Percentiles rank a stretch among this genome's conserved stretches.
These are phyloP conservation scores for Xylariaceae sp. DNA, from an alignment of 2,329 filamentous ascomycete species.

Conservation along the genomic window DNA sequence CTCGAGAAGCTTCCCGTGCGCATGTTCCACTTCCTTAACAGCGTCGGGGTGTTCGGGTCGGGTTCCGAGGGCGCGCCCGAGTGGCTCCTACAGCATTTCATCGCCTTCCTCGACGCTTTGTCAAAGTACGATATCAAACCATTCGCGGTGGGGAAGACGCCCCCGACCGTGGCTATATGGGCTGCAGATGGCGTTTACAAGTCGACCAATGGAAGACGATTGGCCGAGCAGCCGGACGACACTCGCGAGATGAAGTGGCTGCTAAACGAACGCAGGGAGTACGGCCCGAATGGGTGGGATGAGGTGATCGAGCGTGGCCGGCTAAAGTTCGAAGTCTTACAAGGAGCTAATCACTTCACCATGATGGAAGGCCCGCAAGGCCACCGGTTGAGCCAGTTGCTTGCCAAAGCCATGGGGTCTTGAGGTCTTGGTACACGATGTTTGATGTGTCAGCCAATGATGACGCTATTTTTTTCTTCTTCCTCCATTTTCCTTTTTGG, in stretches of 20 bases:
- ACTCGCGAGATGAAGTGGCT: slow-evolving; percentile 21
- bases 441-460: too few relatives aligned
- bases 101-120: slow-evolving; percentile 15
- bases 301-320: neutral
- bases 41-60: neutral
- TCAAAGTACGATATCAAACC: slow-evolving; percentile 5
- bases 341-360: slow-evolving; percentile 17
- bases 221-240: slow-evolving; percentile 8
- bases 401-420: too few relatives aligned
- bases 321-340: slow-evolving; percentile 4
- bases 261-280: slow-evolving; percentile 9
- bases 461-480: too few relatives aligned
- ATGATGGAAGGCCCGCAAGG: slow-evolving; percentile 17
- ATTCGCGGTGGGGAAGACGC: neutral
- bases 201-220: neutral
- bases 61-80: too few relatives aligned
- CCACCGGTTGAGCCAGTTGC: too few relatives aligned
- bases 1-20: too few relatives aligned
- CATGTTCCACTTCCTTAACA: slow-evolving; percentile 1
- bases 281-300: slow-evolving; percentile 21
- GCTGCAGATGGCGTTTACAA: slow-evolving; percentile 17
- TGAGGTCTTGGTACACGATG: too few relatives aligned
- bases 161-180: slow-evolving; percentile 14
- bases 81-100: slow-evolving; percentile 19
- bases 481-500: too few relatives aligned